phyloP scores from a whole-genome alignment of 192 early-diverging fungal species.

The Coemansia sp. region DNA sequence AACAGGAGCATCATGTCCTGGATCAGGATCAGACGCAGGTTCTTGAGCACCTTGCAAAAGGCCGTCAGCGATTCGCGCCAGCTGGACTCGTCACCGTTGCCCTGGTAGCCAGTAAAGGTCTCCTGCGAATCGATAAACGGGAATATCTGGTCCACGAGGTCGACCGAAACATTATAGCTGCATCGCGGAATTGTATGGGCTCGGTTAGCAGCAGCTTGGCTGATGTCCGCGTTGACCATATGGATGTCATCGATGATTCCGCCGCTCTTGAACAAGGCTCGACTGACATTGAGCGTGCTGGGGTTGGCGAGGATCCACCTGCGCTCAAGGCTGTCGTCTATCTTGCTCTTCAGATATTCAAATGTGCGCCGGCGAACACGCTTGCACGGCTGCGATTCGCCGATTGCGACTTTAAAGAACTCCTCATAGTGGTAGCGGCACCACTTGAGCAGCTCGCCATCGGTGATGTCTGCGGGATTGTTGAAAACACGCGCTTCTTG shows the following conservation, averaged over 20 bases:
- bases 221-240: constrained; percentile 27
- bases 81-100: background rate
- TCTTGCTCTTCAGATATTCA: constrained; percentile 1
- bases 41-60: constrained; percentile 41
- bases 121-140: constrained; percentile 31
- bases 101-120: constrained; percentile 1
- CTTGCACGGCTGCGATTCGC: constrained; percentile 13
- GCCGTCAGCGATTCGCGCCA: constrained; percentile 13
- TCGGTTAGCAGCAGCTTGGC: background rate
- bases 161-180: background rate
- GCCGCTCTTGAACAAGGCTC: constrained; percentile 15
- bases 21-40: constrained; percentile 25
- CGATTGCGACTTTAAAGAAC: constrained; percentile 8
- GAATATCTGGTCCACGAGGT: constrained; percentile 24
- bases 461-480: background rate
- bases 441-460: constrained; percentile 7
- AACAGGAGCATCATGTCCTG: constrained; percentile 40
- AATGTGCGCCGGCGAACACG: constrained; percentile 14
- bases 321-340: constrained; percentile 1
- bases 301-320: constrained; percentile 3
- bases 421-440: constrained; percentile 35
- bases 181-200: constrained; percentile 20
- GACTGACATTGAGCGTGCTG: constrained; percentile 20
- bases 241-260: constrained; percentile 16
- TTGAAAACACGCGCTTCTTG: constrained; percentile 33